Evolutionary conservation across 345 rosid species (phyloP).

Genomic region (Aethionema arabicum): DNA sequence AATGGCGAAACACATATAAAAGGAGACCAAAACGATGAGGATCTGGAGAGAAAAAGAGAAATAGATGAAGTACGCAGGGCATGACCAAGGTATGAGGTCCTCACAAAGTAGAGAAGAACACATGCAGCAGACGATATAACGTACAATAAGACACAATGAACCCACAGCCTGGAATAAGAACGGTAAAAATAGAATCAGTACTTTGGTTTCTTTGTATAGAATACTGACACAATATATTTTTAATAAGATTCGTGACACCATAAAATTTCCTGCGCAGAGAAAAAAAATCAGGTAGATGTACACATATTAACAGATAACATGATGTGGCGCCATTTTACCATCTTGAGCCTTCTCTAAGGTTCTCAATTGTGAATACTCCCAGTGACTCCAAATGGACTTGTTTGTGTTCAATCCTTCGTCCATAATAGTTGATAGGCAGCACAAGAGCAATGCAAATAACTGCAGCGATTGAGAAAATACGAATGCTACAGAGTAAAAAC

Average conservation of each 20-base stretch:
- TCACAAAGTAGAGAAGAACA: constrained; percentile 83
- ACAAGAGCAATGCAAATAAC: constrained; percentile 64
- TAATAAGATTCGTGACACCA: background rate
- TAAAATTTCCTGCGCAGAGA: constrained; percentile 15
- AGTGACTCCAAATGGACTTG: constrained; percentile 54
- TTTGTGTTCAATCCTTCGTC: constrained; percentile 61
- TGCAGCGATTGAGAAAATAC: constrained; percentile 68
- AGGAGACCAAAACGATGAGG: constrained; percentile 19
- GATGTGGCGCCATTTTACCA: constrained; percentile 49
- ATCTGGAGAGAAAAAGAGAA: constrained; percentile 10
- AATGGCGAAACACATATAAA: constrained; percentile 20
- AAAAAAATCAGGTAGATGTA: constrained; percentile 5
- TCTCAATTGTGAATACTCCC: constrained; percentile 71
- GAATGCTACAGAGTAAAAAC: constrained; percentile 55
- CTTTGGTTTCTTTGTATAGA: constrained; percentile 1
- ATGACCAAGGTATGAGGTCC: constrained; percentile 37
- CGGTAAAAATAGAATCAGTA: constrained; percentile 10
- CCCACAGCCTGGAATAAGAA: constrained; percentile 72
- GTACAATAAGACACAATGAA: constrained; percentile 79
- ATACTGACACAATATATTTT: background rate
- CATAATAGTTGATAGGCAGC: constrained; percentile 85
- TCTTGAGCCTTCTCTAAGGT: constrained; percentile 70
- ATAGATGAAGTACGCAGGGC: background rate
- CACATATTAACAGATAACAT: constrained; percentile 2
- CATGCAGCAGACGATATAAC: constrained; percentile 68